Evolutionary conservation across 306 rosid species (phyloP).

Genomic region (Cucumis melo): DNA sequence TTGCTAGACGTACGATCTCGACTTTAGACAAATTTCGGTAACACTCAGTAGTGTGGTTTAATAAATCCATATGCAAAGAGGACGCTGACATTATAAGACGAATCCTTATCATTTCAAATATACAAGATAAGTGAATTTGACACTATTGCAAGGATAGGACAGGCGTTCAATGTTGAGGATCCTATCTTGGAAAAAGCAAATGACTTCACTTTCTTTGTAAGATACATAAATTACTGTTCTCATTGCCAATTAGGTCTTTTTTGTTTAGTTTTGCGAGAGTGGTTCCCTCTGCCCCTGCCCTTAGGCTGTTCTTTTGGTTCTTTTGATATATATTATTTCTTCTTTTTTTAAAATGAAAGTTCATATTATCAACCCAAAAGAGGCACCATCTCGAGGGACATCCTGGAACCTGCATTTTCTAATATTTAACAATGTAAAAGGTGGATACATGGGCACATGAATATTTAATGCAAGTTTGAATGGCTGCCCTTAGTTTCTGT

Average conservation of each 20-base stretch:
- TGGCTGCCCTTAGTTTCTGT: background rate
- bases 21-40: background rate
- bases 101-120: background rate
- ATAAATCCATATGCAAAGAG: background rate
- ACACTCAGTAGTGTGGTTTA: background rate
- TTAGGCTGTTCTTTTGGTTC: no score
- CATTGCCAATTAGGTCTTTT: no score
- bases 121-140: background rate
- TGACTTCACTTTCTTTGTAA: no score
- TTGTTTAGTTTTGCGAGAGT: no score
- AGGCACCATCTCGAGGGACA: no score
- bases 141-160: background rate
- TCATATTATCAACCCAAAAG: no score
- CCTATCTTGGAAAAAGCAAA: no score
- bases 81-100: background rate
- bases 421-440: background rate
- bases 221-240: no score
- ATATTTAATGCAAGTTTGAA: background rate
- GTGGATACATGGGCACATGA: background rate
- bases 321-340: no score
- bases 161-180: background rate
- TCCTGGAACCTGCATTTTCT: no score
- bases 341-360: no score
- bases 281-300: no score
- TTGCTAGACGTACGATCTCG: background rate